These are phyloP conservation scores for Paraphaeosphaeria minitans DNA, from an alignment of 2,329 filamentous ascomycete genomes.

Conservation along the genomic window DNA sequence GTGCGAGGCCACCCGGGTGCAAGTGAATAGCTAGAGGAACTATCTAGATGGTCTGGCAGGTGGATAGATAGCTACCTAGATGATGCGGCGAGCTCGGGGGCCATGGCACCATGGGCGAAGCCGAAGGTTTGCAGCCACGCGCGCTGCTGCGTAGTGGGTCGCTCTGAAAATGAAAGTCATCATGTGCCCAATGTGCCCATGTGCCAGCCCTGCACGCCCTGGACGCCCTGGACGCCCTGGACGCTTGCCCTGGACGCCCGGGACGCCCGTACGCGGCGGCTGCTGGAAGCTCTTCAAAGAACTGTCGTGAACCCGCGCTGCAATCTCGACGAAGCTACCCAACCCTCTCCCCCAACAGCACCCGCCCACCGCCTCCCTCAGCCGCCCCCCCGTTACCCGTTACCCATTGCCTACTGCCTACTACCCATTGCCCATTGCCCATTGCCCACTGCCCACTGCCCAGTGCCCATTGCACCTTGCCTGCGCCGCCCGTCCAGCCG, in stretches of 20 bases:
- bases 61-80: too few relatives aligned
- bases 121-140: constrained; percentile 10
- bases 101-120: not conserved
- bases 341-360: not conserved
- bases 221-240: too few relatives aligned
- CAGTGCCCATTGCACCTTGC: not conserved
- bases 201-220: constrained; percentile 4
- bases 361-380: not conserved
- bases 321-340: not conserved
- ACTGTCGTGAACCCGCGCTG: not conserved
- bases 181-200: constrained; percentile 13
- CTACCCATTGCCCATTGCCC: too few relatives aligned
- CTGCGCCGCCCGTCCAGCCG: not conserved
- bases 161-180: constrained; percentile 4
- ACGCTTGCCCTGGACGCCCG: too few relatives aligned
- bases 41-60: too few relatives aligned
- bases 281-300: constrained; percentile 3
- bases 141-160: constrained; percentile 3
- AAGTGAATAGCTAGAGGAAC: too few relatives aligned
- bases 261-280: not conserved
- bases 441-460: too few relatives aligned
- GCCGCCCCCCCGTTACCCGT: too few relatives aligned
- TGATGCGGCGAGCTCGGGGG: not conserved
- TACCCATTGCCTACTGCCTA: too few relatives aligned
- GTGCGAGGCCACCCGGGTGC: too few relatives aligned